Base-by-base conservation (phyloP, 2,329 filamentous ascomycete genomes). In the Cytospora schulzeri region DNA sequence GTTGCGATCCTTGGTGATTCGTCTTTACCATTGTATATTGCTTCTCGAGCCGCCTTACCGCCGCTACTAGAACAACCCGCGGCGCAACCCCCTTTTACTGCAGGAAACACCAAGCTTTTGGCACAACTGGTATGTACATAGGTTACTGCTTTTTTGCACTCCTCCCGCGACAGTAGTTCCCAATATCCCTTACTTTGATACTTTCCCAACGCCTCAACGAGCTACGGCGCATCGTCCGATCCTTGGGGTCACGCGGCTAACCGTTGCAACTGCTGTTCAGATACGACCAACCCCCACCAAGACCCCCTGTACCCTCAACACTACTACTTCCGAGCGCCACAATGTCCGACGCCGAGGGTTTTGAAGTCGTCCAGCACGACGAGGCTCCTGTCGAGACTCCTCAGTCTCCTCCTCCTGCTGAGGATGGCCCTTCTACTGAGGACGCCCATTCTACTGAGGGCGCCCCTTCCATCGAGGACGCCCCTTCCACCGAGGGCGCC, bases 301-400 rank as follows among this genome's bases (percentile, higher is more conserved):
- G 28, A n/a, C 50, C 48, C 54, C 52, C 28, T 38, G 15, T 56
- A 52, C n/a, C 41, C n/a, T 45, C 33, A 26, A 52, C 12, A 48
- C 51, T 26, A 38, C 24, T 48, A 31, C 28, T 48, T 29, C 22
- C 17, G 33, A 60, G 54, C 45, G 45, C 57, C 54, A 71, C 56
- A 67, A 77, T 77, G 75, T 73, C 75, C 58, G 75, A 76, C 66
- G 68, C 67, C 69, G 74, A 74, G 50, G 70, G 62, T 53, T 67
- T 71, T 66, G 72, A 75, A 57, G 70, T 70, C 55, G 72, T 72
- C 63, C 68, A 72, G 67, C 70, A 70, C 64, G 67, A 68, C 52
- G 72, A 73, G 54, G 70, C 68, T 50, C 57, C 57, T 9, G 38
- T 50, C 14, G 60, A 65, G 6, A 51, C 62, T 33, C 57, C 51